Percentiles rank a stretch among this genome's conserved stretches.
These are phyloP conservation scores for Draba incana DNA, from an alignment of 345 rosid genomes.

Conservation along the genomic window DNA sequence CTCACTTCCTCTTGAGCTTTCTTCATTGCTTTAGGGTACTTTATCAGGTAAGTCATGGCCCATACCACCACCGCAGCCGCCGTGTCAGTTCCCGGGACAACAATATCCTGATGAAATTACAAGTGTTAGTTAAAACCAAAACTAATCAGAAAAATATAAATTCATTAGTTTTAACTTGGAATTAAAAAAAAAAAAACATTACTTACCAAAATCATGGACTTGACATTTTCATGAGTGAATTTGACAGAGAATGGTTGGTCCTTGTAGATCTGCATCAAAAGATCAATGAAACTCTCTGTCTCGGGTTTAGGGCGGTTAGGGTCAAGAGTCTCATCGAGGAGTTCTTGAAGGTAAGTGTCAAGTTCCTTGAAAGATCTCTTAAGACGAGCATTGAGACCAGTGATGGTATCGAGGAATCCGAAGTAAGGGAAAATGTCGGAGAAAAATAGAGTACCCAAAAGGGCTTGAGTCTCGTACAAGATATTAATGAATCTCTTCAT, in stretches of 20 bases:
- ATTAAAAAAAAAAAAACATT: not conserved
- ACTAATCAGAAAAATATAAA: not conserved
- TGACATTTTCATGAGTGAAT: slow-evolving; percentile 45
- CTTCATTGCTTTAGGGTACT: slow-evolving; percentile 44
- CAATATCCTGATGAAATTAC: slow-evolving; percentile 32
- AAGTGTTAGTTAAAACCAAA: no score
- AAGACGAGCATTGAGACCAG: slow-evolving; percentile 39
- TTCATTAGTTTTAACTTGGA: not conserved
- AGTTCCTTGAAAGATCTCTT: slow-evolving; percentile 40
- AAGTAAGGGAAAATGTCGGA: slow-evolving; percentile 49
- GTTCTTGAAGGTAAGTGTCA: slow-evolving; percentile 46
- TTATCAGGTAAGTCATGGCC: slow-evolving; percentile 48
- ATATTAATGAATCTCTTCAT: slow-evolving; percentile 43
- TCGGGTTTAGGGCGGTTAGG: slow-evolving; percentile 45
- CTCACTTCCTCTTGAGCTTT: slow-evolving; percentile 45
- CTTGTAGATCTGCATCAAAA: slow-evolving; percentile 39
- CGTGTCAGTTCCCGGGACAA: slow-evolving; percentile 46
- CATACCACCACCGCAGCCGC: slow-evolving; percentile 46
- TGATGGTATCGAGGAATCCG: slow-evolving; percentile 45
- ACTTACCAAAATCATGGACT: slow-evolving; percentile 44
- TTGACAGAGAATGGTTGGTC: slow-evolving; percentile 39
- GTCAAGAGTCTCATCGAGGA: slow-evolving; percentile 45
- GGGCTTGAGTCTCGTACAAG: slow-evolving; percentile 43
- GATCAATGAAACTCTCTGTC: slow-evolving; percentile 43
- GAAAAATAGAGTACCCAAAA: slow-evolving; percentile 41